phyloP scores from a whole-genome alignment of 805 yeast species.

The Metschnikowia borealis region DNA sequence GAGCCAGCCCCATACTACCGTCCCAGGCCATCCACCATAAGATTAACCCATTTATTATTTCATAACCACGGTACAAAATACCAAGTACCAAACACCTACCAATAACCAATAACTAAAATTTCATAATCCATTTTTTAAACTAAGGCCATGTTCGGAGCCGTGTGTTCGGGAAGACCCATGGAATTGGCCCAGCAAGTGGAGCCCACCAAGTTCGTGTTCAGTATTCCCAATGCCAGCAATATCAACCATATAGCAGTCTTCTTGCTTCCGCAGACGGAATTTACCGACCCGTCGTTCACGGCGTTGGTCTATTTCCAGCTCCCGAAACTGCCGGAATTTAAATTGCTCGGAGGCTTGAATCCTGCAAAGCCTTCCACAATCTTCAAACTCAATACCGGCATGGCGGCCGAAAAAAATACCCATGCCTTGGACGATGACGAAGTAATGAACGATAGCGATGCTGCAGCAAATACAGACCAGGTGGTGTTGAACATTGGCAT shows the following conservation, averaged over 20 bases:
- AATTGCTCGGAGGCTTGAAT: constrained; percentile 60
- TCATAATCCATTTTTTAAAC: too few species aligned
- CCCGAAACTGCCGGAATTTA: constrained; percentile 58
- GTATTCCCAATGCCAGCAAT: constrained; percentile 57
- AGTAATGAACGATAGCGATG: constrained; percentile 24
- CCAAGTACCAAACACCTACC: background rate
- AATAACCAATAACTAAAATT: too few species aligned
- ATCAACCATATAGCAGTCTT: constrained; percentile 81
- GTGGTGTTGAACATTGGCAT: constrained; percentile 60
- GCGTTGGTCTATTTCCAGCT: constrained; percentile 89
- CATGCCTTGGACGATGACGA: constrained; percentile 31
- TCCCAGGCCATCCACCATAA: background rate
- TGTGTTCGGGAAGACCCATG: constrained; percentile 68
- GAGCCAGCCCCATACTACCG: background rate
- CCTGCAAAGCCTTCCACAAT: constrained; percentile 84
- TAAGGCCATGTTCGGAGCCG: constrained; percentile 61
- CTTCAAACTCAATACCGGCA: constrained; percentile 61
- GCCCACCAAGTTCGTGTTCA: constrained; percentile 59
- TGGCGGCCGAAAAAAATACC: constrained; percentile 11
- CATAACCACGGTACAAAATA: background rate
- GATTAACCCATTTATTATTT: too few species aligned
- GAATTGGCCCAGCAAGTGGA: constrained; percentile 64
- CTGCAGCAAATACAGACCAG: constrained; percentile 10
- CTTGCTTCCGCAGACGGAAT: constrained; percentile 73
- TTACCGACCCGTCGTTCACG: constrained; percentile 59